A percentile compares a stretch with the other conserved stretches of the same genome.
These are phyloP conservation scores for Carex cristatella DNA, from an alignment of 176 grass and related monocot genomes.

Conservation along the genomic window DNA sequence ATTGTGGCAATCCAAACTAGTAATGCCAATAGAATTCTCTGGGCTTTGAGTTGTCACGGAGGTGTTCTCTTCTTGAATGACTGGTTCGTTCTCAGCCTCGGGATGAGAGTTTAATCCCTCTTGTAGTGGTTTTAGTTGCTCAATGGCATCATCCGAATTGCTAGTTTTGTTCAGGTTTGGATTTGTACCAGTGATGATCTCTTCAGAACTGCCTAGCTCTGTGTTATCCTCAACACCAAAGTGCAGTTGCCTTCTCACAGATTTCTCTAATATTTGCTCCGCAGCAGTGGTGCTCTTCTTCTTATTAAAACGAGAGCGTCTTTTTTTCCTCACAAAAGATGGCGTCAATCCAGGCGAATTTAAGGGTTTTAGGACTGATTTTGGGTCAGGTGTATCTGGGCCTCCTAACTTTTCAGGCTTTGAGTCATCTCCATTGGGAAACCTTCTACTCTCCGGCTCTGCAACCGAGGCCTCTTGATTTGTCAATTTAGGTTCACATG, in stretches of 20 bases:
- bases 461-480: background rate
- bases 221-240: background rate
- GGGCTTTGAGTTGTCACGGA: background rate
- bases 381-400: background rate
- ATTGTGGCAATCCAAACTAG: background rate
- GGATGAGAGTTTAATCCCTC: background rate
- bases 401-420: no score
- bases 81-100: background rate
- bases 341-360: no score
- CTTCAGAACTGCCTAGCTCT: background rate
- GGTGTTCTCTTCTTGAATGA: background rate
- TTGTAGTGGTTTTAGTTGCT: background rate
- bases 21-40: background rate
- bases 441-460: background rate
- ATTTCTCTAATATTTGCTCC: background rate
- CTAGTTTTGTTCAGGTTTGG: background rate
- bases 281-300: background rate
- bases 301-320: background rate
- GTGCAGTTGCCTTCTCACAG: slow-evolving; percentile 7
- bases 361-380: no score
- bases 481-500: background rate
- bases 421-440: no score
- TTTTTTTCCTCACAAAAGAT: background rate
- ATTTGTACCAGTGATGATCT: slow-evolving; percentile 1
- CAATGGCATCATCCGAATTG: background rate